A percentile compares a stretch with the other conserved stretches of the same genome.
Conservation (phyloP, 352 stramenopile species). For the Achlya hypogyna region DNA sequence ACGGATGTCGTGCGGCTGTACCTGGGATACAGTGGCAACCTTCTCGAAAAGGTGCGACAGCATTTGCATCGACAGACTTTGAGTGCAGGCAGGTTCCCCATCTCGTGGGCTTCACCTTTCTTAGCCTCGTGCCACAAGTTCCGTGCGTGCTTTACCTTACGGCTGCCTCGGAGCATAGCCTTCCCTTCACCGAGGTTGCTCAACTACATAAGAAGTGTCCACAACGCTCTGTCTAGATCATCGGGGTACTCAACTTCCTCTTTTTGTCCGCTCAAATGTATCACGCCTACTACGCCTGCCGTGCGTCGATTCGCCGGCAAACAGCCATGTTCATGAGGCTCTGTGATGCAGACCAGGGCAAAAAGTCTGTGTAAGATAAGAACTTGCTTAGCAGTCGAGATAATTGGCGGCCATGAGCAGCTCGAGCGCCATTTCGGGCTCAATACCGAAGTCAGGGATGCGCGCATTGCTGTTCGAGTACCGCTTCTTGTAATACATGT, state of each 20-base stretch:
- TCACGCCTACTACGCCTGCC: neutral
- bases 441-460: conserved; percentile 97
- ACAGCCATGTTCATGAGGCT: neutral
- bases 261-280: neutral
- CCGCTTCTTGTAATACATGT: conserved; percentile 98
- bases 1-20: neutral
- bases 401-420: conserved; percentile 97
- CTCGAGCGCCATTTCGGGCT: conserved; percentile 96
- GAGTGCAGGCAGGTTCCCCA: neutral
- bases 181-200: neutral
- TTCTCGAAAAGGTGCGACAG: neutral
- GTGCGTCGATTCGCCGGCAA: neutral
- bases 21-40: neutral
- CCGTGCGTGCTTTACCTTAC: neutral
- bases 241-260: neutral
- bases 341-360: neutral
- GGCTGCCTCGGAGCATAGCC: neutral
- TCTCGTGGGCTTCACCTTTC: conserved; percentile 1
- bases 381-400: conserved; percentile 79
- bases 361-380: neutral
- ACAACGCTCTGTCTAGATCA: neutral
- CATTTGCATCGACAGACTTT: neutral
- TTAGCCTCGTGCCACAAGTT: neutral
- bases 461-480: conserved; percentile 91
- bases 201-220: neutral